These are phyloP conservation scores for Sechiopsis laciniata DNA, from an alignment of 306 rosid species.

Conservation along the genomic window DNA sequence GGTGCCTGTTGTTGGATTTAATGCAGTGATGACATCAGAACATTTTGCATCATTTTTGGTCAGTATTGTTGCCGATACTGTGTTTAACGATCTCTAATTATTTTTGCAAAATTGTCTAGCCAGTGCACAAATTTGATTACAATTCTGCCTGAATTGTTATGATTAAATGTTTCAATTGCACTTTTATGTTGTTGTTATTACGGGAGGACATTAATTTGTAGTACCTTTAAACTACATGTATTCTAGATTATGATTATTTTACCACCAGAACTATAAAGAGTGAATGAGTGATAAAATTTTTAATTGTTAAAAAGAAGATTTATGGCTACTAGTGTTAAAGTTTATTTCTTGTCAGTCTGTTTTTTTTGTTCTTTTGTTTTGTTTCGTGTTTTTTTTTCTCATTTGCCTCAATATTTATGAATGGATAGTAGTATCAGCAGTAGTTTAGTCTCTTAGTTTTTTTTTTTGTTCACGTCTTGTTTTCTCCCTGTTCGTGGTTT, in stretches of 20 bases:
- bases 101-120: neutral
- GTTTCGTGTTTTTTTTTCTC: neutral
- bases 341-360: neutral
- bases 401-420: neutral
- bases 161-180: neutral
- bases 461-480: slow-evolving; percentile 26
- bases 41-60: slow-evolving; percentile 98
- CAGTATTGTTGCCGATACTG: slow-evolving; percentile 27
- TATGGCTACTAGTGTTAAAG: neutral
- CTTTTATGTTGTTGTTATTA: neutral
- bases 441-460: neutral
- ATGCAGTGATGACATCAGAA: slow-evolving; percentile 97
- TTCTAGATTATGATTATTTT: neutral
- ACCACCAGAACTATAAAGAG: neutral
- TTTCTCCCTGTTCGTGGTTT: slow-evolving; percentile 19
- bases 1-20: slow-evolving; percentile 98
- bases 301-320: neutral
- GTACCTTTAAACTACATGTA: neutral
- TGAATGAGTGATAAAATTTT: neutral
- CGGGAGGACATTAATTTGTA: neutral
- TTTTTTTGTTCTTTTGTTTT: neutral
- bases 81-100: neutral
- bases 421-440: neutral
- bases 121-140: neutral
- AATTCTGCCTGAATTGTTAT: too few relatives aligned